Conservation (phyloP, 2,329 filamentous ascomycete species). For the Fusarium sarcochroum region DNA sequence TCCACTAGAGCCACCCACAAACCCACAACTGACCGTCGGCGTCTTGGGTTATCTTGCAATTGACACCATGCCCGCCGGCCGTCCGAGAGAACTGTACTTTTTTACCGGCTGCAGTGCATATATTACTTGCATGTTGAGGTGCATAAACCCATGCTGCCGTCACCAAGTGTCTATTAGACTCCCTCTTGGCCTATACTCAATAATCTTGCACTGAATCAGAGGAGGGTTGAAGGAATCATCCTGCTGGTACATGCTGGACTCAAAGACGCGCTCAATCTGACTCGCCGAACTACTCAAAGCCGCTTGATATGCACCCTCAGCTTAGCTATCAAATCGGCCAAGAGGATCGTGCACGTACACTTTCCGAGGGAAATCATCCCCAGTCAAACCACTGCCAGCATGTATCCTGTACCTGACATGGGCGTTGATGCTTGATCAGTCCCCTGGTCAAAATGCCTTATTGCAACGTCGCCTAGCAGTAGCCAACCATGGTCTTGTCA, state of each 20-base stretch:
- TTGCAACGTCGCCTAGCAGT: conserved; percentile 38
- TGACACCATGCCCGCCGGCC: conserved; percentile 18
- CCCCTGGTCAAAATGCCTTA: conserved; percentile 13
- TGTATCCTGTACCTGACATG: conserved; percentile 25
- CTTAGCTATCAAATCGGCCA: conserved; percentile 40
- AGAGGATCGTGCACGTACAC: conserved; percentile 36
- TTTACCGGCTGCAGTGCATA: conserved; percentile 15
- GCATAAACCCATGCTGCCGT: conserved; percentile 21
- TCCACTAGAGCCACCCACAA: conserved; percentile 22
- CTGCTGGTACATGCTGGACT: conserved; percentile 28
- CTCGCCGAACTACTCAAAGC: conserved; percentile 40
- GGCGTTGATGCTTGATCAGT: conserved; percentile 11
- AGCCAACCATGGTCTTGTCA: conserved; percentile 31
- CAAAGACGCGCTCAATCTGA: conserved; percentile 49
- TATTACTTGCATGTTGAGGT: conserved; percentile 44
- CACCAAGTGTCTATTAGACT: neutral
- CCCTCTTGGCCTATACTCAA: neutral
- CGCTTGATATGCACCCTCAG: conserved; percentile 26
- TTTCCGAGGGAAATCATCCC: conserved; percentile 21
- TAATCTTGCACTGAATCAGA: conserved; percentile 5
- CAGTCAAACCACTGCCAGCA: neutral
- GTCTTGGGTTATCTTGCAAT: conserved; percentile 15
- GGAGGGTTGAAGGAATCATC: conserved; percentile 12
- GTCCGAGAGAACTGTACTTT: conserved; percentile 21
- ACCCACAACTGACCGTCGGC: conserved; percentile 4